Evolutionary conservation across 345 rosid species (phyloP).

Genomic region (Boechera stricta): DNA sequence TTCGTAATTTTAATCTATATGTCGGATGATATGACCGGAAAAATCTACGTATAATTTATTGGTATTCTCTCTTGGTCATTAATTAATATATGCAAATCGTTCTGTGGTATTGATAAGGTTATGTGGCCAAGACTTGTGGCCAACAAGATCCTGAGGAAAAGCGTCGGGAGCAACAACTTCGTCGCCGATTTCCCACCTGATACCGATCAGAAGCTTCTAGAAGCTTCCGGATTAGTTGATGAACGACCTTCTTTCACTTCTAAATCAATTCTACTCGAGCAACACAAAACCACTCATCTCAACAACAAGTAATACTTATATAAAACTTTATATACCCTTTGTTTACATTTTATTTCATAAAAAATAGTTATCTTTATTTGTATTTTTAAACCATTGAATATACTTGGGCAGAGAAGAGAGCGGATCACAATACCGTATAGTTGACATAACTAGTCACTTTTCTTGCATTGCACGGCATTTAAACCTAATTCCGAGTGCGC

Average conservation of each 20-base stretch:
- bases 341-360: background rate
- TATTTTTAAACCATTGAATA: background rate
- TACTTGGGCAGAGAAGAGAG: background rate
- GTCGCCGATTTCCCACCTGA: conserved; percentile 68
- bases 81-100: conserved; percentile 1
- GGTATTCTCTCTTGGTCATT: background rate
- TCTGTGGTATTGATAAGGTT: conserved; percentile 46
- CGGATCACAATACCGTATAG: background rate
- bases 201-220: conserved; percentile 42
- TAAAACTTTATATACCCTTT: background rate
- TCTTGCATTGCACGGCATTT: background rate
- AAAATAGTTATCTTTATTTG: background rate
- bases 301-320: conserved; percentile 57
- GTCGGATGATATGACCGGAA: background rate
- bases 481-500: background rate
- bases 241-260: conserved; percentile 41
- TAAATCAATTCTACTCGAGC: conserved; percentile 44
- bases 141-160: conserved; percentile 65
- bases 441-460: conserved; percentile 3
- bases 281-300: conserved; percentile 45
- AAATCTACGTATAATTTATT: background rate
- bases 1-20: background rate
- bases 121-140: conserved; percentile 86
- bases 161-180: conserved; percentile 77
- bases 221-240: conserved; percentile 43